Percentiles rank a stretch among this genome's conserved stretches.
These are phyloP conservation scores for Trichoderma sp. DNA, from an alignment of 2,329 filamentous ascomycete species.

Conservation along the genomic window DNA sequence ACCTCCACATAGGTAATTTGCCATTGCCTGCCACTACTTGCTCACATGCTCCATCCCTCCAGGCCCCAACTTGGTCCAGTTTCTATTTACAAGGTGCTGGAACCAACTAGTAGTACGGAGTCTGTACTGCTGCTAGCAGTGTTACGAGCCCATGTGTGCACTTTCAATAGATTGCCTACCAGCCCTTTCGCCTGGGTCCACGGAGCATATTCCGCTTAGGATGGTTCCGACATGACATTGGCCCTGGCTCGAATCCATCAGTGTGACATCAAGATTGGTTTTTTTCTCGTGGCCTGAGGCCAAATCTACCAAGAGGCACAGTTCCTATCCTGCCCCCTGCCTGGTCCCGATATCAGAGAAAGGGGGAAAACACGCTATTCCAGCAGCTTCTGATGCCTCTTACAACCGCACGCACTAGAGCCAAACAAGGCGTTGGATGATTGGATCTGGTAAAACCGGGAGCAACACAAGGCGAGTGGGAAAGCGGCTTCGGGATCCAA, in stretches of 20 bases:
- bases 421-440: not conserved
- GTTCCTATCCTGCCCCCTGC: not conserved
- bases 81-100: not conserved
- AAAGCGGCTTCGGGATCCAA: constrained; percentile 12
- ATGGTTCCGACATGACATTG: constrained; percentile 1
- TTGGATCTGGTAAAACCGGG: constrained; percentile 2
- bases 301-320: not conserved
- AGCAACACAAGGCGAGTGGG: constrained; percentile 9
- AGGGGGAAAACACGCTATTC: not conserved
- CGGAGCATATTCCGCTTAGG: constrained; percentile 12
- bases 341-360: not conserved
- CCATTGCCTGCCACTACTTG: not conserved
- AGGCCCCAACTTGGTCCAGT: not conserved
- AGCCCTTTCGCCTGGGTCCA: constrained; percentile 11
- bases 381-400: not conserved
- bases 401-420: not conserved
- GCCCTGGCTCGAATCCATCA: constrained; percentile 8
- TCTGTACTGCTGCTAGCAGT: not conserved
- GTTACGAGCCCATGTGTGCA: constrained; percentile 3
- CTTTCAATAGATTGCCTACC: constrained; percentile 15
- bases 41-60: not conserved
- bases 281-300: not conserved
- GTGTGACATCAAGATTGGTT: constrained; percentile 6
- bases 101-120: not conserved
- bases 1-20: not conserved